Base-by-base conservation (phyloP, 768 basidiomycete species). In the Tubosaeta brunneosetosa region DNA sequence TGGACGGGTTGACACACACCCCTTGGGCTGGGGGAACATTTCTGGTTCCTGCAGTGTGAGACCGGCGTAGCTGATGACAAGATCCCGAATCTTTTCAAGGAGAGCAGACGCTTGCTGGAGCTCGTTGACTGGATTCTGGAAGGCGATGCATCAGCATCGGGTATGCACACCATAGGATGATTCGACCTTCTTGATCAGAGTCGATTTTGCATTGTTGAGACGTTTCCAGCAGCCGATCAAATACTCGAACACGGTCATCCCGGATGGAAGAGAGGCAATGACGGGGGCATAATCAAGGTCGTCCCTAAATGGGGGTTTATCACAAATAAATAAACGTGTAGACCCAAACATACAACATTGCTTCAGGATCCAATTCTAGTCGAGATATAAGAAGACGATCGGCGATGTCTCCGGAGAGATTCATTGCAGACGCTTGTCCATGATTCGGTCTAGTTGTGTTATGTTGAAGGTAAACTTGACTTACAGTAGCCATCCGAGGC, bases 181-280 rank as follows among this genome's bases (percentile, higher is more conserved):
- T 29, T 63, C 29, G 38, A 85, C 89, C 81, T 82, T 88, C 64
- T 85, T 90, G 41, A 81, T 54, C 19, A 90, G 64, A 16, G 76
- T 71, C 36, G 76, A 69, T 53, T 77, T 75, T 13, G 77, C 77
- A 7, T 71, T 56, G 56, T 88, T 87, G 38, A 88, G 59, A n/a
- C 94, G 81, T 70, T 91, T 93, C 95, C 95, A 99, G 62, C 88
- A 87, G 17, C 87, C 87, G 9, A 91, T 79, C 22, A 99, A 77
- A 66, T 92, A 98, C 63, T 97, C 91, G 53, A 95, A 92, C 0
- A 83, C 77, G 0, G 94, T 93, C 67, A 92, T 84, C 50, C 84
- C 71, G 8, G 80, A 58, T 9, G 93, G 91, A 16, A 97, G 73
- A 22, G 86, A 87, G 3, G 88, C 88, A 1, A 91, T 68, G 16